These are phyloP conservation scores for Pyrus pyrifolia DNA, from an alignment of 306 rosid genomes.

Conservation along the genomic window DNA sequence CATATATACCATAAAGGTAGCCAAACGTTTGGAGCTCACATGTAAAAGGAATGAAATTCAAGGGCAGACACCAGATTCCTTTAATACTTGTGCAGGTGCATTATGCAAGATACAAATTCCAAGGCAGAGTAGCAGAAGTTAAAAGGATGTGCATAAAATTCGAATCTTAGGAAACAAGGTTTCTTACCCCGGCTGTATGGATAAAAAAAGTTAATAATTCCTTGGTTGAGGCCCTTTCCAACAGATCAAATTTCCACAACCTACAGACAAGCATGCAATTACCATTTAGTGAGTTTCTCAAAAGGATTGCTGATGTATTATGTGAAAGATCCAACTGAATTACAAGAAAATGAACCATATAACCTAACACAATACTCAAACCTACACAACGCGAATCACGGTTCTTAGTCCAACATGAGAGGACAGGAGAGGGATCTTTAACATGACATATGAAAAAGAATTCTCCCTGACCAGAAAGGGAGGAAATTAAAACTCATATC, in stretches of 20 bases:
- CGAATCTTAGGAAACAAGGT: neutral
- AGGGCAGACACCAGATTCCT: too few relatives aligned
- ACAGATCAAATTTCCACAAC: constrained; percentile 80
- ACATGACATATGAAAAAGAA: neutral
- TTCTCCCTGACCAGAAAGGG: neutral
- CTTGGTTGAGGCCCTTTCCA: constrained; percentile 66
- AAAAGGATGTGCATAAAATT: neutral
- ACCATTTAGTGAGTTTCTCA: too few relatives aligned
- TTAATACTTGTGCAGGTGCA: neutral
- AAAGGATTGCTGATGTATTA: neutral
- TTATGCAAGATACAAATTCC: neutral
- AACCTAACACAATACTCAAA: neutral
- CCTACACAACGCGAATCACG: neutral
- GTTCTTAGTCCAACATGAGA: neutral
- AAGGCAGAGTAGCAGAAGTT: neutral
- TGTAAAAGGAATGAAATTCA: too few relatives aligned
- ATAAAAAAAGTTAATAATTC: constrained; percentile 45
- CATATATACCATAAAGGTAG: too few relatives aligned
- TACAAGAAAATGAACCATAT: neutral
- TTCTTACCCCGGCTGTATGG: constrained; percentile 71
- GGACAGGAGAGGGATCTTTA: neutral
- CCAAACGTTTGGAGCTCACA: too few relatives aligned
- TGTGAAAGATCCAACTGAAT: neutral
- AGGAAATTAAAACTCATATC: too few relatives aligned
- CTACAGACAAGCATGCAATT: constrained; percentile 19